phyloP scores from a whole-genome alignment of 2,329 filamentous ascomycete species.

The Nemania bipapillata region DNA sequence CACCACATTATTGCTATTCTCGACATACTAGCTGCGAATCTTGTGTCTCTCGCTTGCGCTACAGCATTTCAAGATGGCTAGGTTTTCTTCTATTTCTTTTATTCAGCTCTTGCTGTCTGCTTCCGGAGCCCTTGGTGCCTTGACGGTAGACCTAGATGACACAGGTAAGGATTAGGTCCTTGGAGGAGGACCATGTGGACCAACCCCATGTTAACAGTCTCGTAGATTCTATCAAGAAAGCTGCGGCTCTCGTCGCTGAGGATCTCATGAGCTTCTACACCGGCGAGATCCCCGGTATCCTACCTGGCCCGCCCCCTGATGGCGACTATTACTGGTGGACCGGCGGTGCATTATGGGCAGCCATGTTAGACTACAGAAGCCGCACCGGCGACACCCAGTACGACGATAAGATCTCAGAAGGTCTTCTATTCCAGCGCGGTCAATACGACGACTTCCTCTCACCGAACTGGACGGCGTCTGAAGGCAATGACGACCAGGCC shows the following conservation, averaged over 20 bases:
- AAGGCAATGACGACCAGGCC: slow-evolving; percentile 66
- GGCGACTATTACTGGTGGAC: slow-evolving; percentile 65
- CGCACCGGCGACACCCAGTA: slow-evolving; percentile 63
- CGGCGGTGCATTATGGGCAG: slow-evolving; percentile 61
- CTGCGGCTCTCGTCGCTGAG: slow-evolving; percentile 46
- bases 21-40: neutral
- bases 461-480: slow-evolving; percentile 50
- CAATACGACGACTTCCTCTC: slow-evolving; percentile 58
- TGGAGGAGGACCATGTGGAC: neutral
- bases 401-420: slow-evolving; percentile 59
- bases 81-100: slow-evolving; percentile 31
- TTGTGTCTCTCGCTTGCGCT: slow-evolving; percentile 31
- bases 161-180: slow-evolving; percentile 32
- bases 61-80: slow-evolving; percentile 39
- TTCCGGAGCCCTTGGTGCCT: slow-evolving; percentile 40
- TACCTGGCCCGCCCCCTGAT: slow-evolving; percentile 33
- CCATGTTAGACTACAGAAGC: slow-evolving; percentile 64
- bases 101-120: slow-evolving; percentile 39
- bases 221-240: slow-evolving; percentile 47
- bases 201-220: slow-evolving; percentile 14
- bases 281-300: slow-evolving; percentile 44
- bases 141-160: slow-evolving; percentile 45
- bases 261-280: slow-evolving; percentile 49
- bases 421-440: slow-evolving; percentile 58
- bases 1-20: neutral